A percentile compares a stretch with the other conserved stretches of the same genome.
Evolutionary conservation across 768 basidiomycete species (phyloP).

Genomic region (Leccinum arenicola): DNA sequence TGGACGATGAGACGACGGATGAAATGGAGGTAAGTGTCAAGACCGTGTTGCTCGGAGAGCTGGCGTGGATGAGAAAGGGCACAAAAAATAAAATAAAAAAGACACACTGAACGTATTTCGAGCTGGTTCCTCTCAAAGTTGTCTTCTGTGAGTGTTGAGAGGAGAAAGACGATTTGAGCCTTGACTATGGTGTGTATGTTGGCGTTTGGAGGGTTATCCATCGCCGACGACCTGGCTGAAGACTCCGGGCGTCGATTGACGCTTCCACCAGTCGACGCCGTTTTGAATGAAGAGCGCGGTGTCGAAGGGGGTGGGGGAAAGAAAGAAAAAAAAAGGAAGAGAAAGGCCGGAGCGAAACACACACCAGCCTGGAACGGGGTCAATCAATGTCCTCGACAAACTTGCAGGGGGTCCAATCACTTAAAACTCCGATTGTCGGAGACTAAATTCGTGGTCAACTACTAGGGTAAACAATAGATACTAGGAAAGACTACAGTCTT

Average conservation of each 20-base stretch:
- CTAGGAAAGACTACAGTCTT: conserved; percentile 13
- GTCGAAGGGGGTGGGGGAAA: conserved; percentile 20
- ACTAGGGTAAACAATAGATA: no score
- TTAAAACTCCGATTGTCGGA: conserved; percentile 25
- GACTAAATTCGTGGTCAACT: conserved; percentile 3
- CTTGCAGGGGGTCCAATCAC: conserved; percentile 8
- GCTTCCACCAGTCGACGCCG: conserved; percentile 70
- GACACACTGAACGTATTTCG: conserved; percentile 90
- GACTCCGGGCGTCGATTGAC: conserved; percentile 69
- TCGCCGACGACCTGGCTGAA: conserved; percentile 74
- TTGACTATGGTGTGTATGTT: conserved; percentile 92
- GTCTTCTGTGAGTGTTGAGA: conserved; percentile 95
- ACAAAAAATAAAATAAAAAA: conserved; percentile 12
- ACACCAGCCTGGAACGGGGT: conserved; percentile 31
- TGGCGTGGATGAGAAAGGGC: conserved; percentile 34
- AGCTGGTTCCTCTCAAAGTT: conserved; percentile 92
- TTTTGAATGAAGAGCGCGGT: conserved; percentile 42
- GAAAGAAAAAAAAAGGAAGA: conserved; percentile 22
- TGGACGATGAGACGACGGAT: conserved; percentile 93
- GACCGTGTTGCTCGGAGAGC: conserved; percentile 96
- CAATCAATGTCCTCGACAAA: conserved; percentile 22
- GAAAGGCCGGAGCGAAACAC: conserved; percentile 31
- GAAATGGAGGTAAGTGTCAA: conserved; percentile 97
- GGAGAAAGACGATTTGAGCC: conserved; percentile 96
- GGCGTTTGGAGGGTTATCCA: conserved; percentile 81